Base-by-base conservation (phyloP, 768 basidiomycete species). In the Termitomyces sp. region DNA sequence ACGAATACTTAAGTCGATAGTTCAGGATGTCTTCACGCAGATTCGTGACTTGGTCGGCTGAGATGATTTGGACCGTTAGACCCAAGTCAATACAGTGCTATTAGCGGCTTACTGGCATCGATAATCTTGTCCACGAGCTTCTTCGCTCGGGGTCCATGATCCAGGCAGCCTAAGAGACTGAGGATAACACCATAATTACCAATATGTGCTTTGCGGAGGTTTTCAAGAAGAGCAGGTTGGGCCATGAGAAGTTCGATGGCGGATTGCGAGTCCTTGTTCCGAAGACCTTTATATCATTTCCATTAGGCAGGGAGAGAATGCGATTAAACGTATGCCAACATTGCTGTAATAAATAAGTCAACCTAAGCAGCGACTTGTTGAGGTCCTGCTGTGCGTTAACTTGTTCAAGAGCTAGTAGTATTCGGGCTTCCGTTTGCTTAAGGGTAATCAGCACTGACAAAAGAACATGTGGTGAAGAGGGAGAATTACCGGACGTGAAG, bases 171-270 rank as follows among this genome's bases (percentile, higher is more conserved):
- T 6, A 98, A 78, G 45, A 99, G 79, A 66, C 92, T 93, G 31
- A 98, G 82, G 40, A 99, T 87, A 41, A 95, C 77, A 49, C 93
- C 86, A 67, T 97, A 99, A 62, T 90, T 94, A 43, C 97, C 97
- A 77, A 88, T 83, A 61, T 96, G 84, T 1, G 95, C 95, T 65
- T 89, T 95, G 45, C 93, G 86, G 14, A 97, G 76, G 65, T 86
- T 90, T 54, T 98, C 94, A 35, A 98, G 75, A 1, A 98, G 74
- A 0, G 83, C 71, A 0, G 95, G 89, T 38, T 93, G 87, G 0
- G 83, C 77, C 70, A 95, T 85, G 3, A 99, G 81, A 17, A 97
- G 79, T 59, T 90, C 85, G 31, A 98, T 89, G 0, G 92, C 93
- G 8, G 88, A 88, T 61, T 90, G 84, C 0, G 90, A 85, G 53